Base-by-base conservation (phyloP, 306 rosid genomes). In the Castanospermum australe region DNA sequence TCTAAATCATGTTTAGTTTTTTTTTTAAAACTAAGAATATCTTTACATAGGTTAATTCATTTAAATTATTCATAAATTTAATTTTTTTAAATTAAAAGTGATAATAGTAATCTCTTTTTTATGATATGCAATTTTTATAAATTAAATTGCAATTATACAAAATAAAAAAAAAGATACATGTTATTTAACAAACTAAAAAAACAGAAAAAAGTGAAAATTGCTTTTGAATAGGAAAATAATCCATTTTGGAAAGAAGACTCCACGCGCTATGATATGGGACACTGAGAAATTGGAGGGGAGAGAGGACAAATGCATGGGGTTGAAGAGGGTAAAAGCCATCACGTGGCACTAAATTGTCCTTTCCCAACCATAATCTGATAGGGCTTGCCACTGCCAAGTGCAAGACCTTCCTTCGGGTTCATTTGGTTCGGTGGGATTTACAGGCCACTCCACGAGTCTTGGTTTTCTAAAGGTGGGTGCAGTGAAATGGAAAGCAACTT, bases 321-420 rank as follows among this genome's bases (percentile, higher is more conserved):
- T 41, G 48, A 80, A 54, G 59, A 38, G 75, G 63, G 59, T 13
- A 36, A 42, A 41, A 59, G 56, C 12, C 76, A 71, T 84, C 89
- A 81, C 90, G 86, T 88, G 92, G 88, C 83, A 59, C 81, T 81
- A 38, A 78, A 68, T 60, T 81, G 89, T 86, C 92, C 79, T 72
- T 54, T 85, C 76, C 83, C 35, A 25, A 41, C 47, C 51, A 33
- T 54, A 74, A 74, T 65, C 75, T 61, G 39, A 7, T 38, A 50
- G 28, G 78, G 57, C 52, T 64, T 45, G 67, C 59, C 79, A 78
- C 51, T 70, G 77, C 76, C 89, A 83, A 86, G 28, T 33, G 74
- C 88, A n/a, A n/a, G n/a, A n/a, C n/a, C n/a, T n/a, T n/a, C n/a
- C n/a, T 86, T 44, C 42, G 59, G 70, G 85, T 80, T 79, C 24